Percentiles rank a stretch among this genome's conserved stretches.
Evolutionary conservation across 2,329 filamentous ascomycete species (phyloP).

Genomic region (Orbilia quercus): DNA sequence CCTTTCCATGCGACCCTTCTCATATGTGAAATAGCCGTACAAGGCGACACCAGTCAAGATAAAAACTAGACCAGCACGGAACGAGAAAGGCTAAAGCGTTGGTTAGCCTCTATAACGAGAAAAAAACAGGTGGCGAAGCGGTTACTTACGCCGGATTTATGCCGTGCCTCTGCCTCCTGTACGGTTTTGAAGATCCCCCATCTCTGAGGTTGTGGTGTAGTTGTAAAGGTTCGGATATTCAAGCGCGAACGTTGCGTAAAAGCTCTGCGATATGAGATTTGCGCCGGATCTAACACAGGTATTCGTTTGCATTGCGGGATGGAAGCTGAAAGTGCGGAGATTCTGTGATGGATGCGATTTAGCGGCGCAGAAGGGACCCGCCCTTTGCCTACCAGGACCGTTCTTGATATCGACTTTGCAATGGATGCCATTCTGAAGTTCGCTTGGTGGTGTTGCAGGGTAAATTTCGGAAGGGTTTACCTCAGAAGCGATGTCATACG

Average conservation of each 20-base stretch:
- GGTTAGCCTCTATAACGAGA: conserved; percentile 17
- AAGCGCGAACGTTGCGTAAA: background rate
- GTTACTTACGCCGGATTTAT: conserved; percentile 64
- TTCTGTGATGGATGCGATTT: conserved; percentile 4
- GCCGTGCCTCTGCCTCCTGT: conserved; percentile 65
- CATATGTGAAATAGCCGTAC: conserved; percentile 89
- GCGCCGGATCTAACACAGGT: conserved; percentile 1
- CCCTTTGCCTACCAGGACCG: conserved; percentile 8
- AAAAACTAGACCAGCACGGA: conserved; percentile 89
- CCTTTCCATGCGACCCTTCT: conserved; percentile 90
- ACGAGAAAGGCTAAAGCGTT: conserved; percentile 81
- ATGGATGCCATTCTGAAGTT: conserved; percentile 39
- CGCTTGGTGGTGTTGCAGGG: conserved; percentile 41
- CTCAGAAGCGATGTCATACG: conserved; percentile 31
- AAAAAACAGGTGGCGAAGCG: conserved; percentile 22
- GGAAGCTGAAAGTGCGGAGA: background rate
- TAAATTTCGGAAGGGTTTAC: conserved; percentile 30
- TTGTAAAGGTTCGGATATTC: conserved; percentile 36
- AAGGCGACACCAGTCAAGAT: conserved; percentile 79
- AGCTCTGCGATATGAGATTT: conserved; percentile 6
- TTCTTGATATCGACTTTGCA: conserved; percentile 39
- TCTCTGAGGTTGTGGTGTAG: conserved; percentile 31
- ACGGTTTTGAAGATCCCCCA: conserved; percentile 63
- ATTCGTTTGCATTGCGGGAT: conserved; percentile 4
- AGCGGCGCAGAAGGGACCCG: conserved; percentile 3